Conservation (phyloP, 768 basidiomycete genomes). For the Hygrocybe coccinea region DNA sequence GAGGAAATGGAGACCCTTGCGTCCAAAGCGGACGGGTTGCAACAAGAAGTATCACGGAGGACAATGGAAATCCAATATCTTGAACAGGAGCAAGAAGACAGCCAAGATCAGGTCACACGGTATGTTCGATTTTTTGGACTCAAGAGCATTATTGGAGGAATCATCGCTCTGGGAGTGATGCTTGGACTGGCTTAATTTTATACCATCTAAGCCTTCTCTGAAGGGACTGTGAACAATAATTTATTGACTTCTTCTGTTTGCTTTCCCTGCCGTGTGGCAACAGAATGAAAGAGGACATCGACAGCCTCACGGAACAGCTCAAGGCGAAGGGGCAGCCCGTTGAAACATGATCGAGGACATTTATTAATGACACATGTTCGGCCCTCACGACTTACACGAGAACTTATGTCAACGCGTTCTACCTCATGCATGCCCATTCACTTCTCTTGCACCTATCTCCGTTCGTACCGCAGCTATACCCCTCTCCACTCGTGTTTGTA, state of each 20-base stretch:
- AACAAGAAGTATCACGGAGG: slow-evolving; percentile 61
- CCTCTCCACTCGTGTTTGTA: no score
- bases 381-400: slow-evolving; percentile 11
- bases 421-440: slow-evolving; percentile 8
- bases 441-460: not conserved
- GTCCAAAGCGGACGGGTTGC: slow-evolving; percentile 47
- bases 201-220: slow-evolving; percentile 45
- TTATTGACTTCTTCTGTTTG: slow-evolving; percentile 35
- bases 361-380: slow-evolving; percentile 2
- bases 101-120: slow-evolving; percentile 69
- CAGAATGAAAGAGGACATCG: slow-evolving; percentile 70
- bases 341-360: slow-evolving; percentile 17
- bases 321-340: slow-evolving; percentile 26
- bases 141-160: slow-evolving; percentile 50
- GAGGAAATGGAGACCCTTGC: slow-evolving; percentile 55
- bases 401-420: slow-evolving; percentile 3
- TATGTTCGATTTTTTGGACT: slow-evolving; percentile 62
- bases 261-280: slow-evolving; percentile 18
- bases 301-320: slow-evolving; percentile 41
- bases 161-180: slow-evolving; percentile 51
- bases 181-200: slow-evolving; percentile 44
- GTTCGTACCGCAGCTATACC: no score
- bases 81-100: slow-evolving; percentile 76
- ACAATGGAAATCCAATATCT: slow-evolving; percentile 78
- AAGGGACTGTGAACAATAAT: slow-evolving; percentile 22